Evolutionary conservation across 768 basidiomycete genomes (phyloP).

Genomic region (Phlebiopsis flavidoalba): DNA sequence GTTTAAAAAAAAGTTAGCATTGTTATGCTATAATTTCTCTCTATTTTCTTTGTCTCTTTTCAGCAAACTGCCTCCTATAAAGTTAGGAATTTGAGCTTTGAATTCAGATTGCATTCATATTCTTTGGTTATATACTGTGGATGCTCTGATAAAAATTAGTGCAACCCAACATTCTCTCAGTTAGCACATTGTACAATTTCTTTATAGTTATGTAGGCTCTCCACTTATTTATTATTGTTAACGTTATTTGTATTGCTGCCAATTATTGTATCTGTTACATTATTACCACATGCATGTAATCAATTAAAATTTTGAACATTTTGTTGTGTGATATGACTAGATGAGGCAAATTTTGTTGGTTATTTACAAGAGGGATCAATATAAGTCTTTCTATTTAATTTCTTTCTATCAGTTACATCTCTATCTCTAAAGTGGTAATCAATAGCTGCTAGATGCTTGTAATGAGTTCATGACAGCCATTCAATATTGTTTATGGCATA

Average conservation of each 20-base stretch:
- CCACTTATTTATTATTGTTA: no score
- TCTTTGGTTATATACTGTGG: conserved; percentile 20
- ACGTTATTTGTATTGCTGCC: no score
- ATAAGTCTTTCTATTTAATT: no score
- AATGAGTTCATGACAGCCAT: background rate
- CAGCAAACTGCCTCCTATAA: conserved; percentile 25
- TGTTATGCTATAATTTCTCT: conserved; percentile 11
- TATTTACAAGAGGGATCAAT: background rate
- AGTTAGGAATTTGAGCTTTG: conserved; percentile 24
- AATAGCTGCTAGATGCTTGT: background rate
- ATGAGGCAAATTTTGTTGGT: no score
- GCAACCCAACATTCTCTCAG: no score
- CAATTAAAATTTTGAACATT: no score
- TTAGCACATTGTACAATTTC: no score
- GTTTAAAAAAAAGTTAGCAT: conserved; percentile 20
- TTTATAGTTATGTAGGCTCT: no score
- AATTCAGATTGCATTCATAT: conserved; percentile 1
- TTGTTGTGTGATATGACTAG: no score
- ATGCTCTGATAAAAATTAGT: conserved; percentile 1
- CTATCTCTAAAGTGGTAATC: background rate
- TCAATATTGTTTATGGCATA: background rate
- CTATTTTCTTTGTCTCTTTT: conserved; percentile 19
- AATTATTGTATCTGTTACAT: no score
- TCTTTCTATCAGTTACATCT: no score
- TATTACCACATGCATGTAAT: no score